A percentile compares a stretch with the other conserved stretches of the same genome.
Evolutionary conservation across 1,284 basidiomycete species (phyloP).

Genomic region (Moesziomyces antarcticus): DNA sequence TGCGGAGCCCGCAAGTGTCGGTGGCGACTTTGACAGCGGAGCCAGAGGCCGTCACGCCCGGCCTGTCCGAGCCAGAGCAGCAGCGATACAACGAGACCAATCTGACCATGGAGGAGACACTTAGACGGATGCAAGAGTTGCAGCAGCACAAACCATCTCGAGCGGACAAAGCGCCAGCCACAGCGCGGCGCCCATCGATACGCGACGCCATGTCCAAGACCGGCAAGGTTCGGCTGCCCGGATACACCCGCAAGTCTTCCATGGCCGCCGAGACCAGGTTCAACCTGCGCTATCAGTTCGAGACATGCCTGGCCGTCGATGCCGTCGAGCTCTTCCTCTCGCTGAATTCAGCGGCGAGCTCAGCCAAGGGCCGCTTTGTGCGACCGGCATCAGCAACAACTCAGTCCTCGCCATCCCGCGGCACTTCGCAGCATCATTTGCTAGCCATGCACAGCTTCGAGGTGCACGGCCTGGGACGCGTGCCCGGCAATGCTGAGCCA

Average conservation of each 20-base stretch:
- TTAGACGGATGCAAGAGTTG: slow-evolving; percentile 45
- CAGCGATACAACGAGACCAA: slow-evolving; percentile 21
- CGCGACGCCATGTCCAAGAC: slow-evolving; percentile 32
- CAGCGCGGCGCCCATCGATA: slow-evolving; percentile 20
- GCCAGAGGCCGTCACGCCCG: too few relatives aligned
- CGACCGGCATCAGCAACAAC: neutral
- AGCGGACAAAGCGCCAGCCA: slow-evolving; percentile 1
- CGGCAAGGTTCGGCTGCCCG: slow-evolving; percentile 33
- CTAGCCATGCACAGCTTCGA: slow-evolving; percentile 51
- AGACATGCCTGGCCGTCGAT: slow-evolving; percentile 34
- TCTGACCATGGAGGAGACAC: slow-evolving; percentile 51
- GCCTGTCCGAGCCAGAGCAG: too few relatives aligned
- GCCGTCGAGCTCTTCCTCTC: slow-evolving; percentile 51
- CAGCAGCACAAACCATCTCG: slow-evolving; percentile 4
- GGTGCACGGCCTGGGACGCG: slow-evolving; percentile 24
- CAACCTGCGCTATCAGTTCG: slow-evolving; percentile 49
- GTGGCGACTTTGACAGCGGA: neutral
- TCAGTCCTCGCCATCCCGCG: slow-evolving; percentile 8
- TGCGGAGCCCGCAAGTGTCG: neutral
- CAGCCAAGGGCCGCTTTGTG: slow-evolving; percentile 2
- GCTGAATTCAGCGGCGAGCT: slow-evolving; percentile 8
- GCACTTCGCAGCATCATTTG: slow-evolving; percentile 47
- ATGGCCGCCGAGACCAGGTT: slow-evolving; percentile 41
- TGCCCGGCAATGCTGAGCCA: slow-evolving; percentile 35
- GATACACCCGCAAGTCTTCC: slow-evolving; percentile 33